Evolutionary conservation across 2,329 filamentous ascomycete species (phyloP), one percentile per base, ranked within the genome.

Genomic region (Aspergillus tubingensis): DNA sequence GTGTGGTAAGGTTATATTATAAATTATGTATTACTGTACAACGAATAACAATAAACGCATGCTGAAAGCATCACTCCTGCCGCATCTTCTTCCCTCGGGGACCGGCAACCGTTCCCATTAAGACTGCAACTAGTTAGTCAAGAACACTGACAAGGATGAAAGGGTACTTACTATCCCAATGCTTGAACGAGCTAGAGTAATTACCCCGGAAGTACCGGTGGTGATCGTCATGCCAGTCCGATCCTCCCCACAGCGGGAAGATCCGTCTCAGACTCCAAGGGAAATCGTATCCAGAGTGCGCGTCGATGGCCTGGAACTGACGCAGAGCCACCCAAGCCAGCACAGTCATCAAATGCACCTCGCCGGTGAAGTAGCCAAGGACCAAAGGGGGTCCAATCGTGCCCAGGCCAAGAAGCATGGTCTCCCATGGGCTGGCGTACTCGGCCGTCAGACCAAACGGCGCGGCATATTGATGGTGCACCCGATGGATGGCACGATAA

Each of bases 151-250:
- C 38, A 44, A 17, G 10, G 3, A 30, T 1, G 23, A 13, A 43
- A 52, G 5, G 4, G 36, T 15, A 66, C 67, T 63, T 38, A 68
- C 67, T 54, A 82, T 98, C 94, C 94, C 94, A 97, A 92, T 94
- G 96, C 77, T 92, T 86, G 86, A 98, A 98, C 81, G 91, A 96
- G 72, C 91, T 96, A 59, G 92, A 84, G 77, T 97, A 98, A 83
- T 98, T 98, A 70, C 94, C 94, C 66, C 97, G 91, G 80, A 98
- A 98, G 75, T 91, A 91, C 82, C 97, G 93, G 81, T 98, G 94
- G 81, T 98, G 94, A 54, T 91, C 82, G 73, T 98, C 94, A 81
- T 98, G 94, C 81, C 96, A 92, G 70, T 96, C 87, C 52, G 94
- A 93, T 61, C 94, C 94, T 55, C 93, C 93, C 94, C 94, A 98